Conservation (phyloP, 768 basidiomycete species). For the Fomitopsis serialis region DNA sequence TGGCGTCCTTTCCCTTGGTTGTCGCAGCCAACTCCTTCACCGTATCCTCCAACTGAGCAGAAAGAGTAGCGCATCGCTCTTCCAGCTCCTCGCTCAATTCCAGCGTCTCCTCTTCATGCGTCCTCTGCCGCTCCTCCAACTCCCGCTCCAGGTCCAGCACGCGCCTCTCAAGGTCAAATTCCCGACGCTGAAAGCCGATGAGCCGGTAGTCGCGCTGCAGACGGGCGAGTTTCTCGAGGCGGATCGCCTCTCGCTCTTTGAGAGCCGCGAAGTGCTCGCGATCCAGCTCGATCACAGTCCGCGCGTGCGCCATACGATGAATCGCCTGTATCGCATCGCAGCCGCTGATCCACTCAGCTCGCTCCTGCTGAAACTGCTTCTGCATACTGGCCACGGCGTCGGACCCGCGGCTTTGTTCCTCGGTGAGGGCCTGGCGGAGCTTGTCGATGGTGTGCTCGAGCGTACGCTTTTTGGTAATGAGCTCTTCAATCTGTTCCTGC, state of each 20-base stretch:
- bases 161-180: slow-evolving; percentile 52
- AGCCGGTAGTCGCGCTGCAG: slow-evolving; percentile 64
- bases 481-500: slow-evolving; percentile 66
- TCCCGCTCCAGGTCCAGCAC: slow-evolving; percentile 49
- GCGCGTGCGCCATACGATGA: slow-evolving; percentile 62
- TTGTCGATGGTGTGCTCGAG: slow-evolving; percentile 58
- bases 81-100: slow-evolving; percentile 24
- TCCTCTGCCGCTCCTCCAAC: slow-evolving; percentile 26
- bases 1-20: slow-evolving; percentile 39
- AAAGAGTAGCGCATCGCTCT: slow-evolving; percentile 28
- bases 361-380: slow-evolving; percentile 46
- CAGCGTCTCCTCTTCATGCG: slow-evolving; percentile 41
- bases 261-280: slow-evolving; percentile 45
- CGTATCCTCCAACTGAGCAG: slow-evolving; percentile 34
- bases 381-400: slow-evolving; percentile 39
- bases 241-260: slow-evolving; percentile 46
- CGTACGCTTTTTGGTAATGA: slow-evolving; percentile 62
- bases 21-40: slow-evolving; percentile 32
- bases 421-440: slow-evolving; percentile 42
- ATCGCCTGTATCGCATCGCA: slow-evolving; percentile 58
- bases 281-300: slow-evolving; percentile 48
- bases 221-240: slow-evolving; percentile 53
- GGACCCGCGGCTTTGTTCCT: slow-evolving; percentile 38
- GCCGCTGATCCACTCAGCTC: slow-evolving; percentile 54
- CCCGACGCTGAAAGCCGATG: slow-evolving; percentile 60